A percentile compares a stretch with the other conserved stretches of the same genome.
Evolutionary conservation across 2,329 filamentous ascomycete genomes (phyloP).

Genomic region (Epichloe amarillans): DNA sequence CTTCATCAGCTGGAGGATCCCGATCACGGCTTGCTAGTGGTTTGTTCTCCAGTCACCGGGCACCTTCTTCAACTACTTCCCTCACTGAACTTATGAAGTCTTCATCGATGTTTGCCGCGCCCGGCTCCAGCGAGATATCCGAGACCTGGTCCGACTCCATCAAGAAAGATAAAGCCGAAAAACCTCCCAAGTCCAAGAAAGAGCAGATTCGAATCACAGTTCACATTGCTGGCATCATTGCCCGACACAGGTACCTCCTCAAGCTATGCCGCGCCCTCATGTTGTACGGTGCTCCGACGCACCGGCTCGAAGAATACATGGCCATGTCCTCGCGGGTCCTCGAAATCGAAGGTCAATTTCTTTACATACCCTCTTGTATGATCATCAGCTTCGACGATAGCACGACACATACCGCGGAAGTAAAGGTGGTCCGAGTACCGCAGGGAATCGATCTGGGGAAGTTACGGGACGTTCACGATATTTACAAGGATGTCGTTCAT

Average conservation of each 20-base stretch:
- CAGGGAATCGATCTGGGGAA: conserved; percentile 64
- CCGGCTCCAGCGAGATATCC: conserved; percentile 30
- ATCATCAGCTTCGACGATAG: conserved; percentile 79
- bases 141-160: conserved; percentile 31
- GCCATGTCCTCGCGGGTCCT: conserved; percentile 79
- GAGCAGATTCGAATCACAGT: conserved; percentile 34
- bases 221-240: conserved; percentile 55
- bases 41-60: conserved; percentile 28
- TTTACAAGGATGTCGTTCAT: conserved; percentile 75
- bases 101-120: conserved; percentile 37
- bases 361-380: conserved; percentile 89
- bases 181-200: conserved; percentile 22
- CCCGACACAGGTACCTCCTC: conserved; percentile 69
- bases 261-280: conserved; percentile 79
- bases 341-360: conserved; percentile 76
- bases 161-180: conserved; percentile 25
- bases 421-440: conserved; percentile 55
- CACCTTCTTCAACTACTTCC: conserved; percentile 28
- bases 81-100: conserved; percentile 40
- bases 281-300: conserved; percentile 81
- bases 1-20: conserved; percentile 22
- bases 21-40: conserved; percentile 24
- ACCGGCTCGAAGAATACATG: conserved; percentile 85
- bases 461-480: conserved; percentile 58
- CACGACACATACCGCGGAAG: conserved; percentile 62